Evolutionary conservation across 148 eudicot genomes (phyloP).

Genomic region (Amaranthus hypochondriacus): DNA sequence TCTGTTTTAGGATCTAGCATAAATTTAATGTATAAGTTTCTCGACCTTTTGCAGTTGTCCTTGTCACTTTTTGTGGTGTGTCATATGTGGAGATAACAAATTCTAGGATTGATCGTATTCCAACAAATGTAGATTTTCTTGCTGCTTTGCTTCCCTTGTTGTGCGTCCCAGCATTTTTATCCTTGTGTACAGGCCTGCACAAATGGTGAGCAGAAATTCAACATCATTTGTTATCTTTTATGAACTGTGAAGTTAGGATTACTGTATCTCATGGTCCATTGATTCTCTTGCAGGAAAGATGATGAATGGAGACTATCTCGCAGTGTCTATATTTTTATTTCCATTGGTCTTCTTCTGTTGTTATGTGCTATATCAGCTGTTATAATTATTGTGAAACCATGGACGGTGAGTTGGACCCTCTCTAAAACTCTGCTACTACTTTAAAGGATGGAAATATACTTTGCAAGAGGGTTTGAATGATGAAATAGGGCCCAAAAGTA

Average conservation of each 20-base stretch:
- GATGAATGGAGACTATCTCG: conserved; percentile 89
- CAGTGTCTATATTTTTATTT: conserved; percentile 68
- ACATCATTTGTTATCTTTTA: conserved; percentile 4
- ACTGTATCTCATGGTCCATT: conserved; percentile 14
- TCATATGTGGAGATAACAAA: conserved; percentile 73
- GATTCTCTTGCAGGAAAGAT: conserved; percentile 72
- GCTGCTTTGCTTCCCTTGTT: conserved; percentile 94
- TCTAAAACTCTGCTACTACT: conserved; percentile 5
- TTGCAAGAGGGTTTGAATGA: not conserved
- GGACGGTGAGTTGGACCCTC: conserved; percentile 65
- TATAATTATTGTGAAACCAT: conserved; percentile 65
- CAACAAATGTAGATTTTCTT: conserved; percentile 78
- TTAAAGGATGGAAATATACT: not conserved
- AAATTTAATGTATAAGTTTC: conserved; percentile 5
- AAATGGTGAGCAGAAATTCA: conserved; percentile 62
- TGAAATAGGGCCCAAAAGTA: not conserved
- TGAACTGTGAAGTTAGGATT: conserved; percentile 2
- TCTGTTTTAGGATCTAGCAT: conserved; percentile 7
- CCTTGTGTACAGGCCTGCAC: conserved; percentile 77
- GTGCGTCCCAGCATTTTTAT: conserved; percentile 82
- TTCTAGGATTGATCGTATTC: conserved; percentile 57
- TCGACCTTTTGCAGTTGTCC: conserved; percentile 50
- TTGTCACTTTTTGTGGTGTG: conserved; percentile 84
- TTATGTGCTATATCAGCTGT: conserved; percentile 93
- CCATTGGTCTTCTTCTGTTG: conserved; percentile 79